Conservation (phyloP, 768 basidiomycete genomes). For the Suillus subaureus region DNA sequence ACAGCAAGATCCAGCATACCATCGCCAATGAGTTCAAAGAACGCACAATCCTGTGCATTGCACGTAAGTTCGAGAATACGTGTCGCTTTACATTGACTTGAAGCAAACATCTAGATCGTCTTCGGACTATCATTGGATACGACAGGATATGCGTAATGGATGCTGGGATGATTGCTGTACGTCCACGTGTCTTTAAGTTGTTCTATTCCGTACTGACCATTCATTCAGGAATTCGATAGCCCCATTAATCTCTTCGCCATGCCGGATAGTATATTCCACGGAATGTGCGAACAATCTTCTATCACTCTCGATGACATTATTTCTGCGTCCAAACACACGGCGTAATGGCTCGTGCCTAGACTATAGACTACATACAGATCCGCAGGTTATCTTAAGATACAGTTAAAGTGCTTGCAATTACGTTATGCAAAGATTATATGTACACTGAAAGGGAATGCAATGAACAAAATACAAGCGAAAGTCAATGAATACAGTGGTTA, state of each 20-base stretch:
- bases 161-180: constrained; percentile 71
- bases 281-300: constrained; percentile 85
- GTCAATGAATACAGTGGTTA: not conserved
- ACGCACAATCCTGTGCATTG: constrained; percentile 85
- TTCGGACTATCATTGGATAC: constrained; percentile 86
- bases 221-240: constrained; percentile 73
- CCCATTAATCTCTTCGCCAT: constrained; percentile 64
- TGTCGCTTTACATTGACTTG: not conserved
- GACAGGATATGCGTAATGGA: constrained; percentile 90
- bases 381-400: not conserved
- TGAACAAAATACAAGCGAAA: not conserved
- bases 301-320: constrained; percentile 74
- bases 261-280: constrained; percentile 70
- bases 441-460: not conserved
- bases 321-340: constrained; percentile 30
- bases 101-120: constrained; percentile 55
- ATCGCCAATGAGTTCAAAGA: constrained; percentile 83
- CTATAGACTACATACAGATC: not conserved
- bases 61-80: constrained; percentile 53
- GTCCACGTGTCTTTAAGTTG: constrained; percentile 25
- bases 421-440: not conserved
- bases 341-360: not conserved
- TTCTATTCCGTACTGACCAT: not conserved
- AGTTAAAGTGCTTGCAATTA: not conserved
- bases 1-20: constrained; percentile 88